A percentile compares a stretch with the other conserved stretches of the same genome.
Evolutionary conservation across 345 rosid genomes (phyloP).

Genomic region (Linum usitatissimum): DNA sequence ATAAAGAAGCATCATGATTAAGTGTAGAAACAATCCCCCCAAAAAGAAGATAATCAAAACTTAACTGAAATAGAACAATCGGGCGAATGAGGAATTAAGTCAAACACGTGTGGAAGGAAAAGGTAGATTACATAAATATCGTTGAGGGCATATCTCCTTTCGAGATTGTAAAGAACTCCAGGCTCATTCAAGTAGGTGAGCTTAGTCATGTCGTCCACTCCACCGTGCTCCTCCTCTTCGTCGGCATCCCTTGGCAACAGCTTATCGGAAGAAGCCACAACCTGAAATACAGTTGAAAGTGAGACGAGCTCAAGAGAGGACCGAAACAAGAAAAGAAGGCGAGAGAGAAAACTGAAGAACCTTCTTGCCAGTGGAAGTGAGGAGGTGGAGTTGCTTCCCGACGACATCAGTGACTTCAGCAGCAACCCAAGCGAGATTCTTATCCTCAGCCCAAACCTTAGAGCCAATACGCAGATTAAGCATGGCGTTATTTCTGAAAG

Average conservation of each 20-base stretch:
- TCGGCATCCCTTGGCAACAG: constrained; percentile 60
- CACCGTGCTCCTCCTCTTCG: constrained; percentile 83
- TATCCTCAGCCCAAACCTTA: constrained; percentile 83
- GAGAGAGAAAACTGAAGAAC: constrained; percentile 16
- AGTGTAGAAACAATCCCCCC: neutral
- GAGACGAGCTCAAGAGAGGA: neutral
- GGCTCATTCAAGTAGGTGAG: constrained; percentile 92
- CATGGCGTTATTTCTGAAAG: constrained; percentile 28
- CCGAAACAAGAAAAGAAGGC: neutral
- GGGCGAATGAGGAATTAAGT: neutral
- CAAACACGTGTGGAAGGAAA: neutral
- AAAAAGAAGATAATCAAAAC: neutral
- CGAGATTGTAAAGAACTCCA: constrained; percentile 79
- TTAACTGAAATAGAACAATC: neutral
- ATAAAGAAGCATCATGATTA: neutral
- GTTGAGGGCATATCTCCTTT: constrained; percentile 80
- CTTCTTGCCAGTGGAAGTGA: constrained; percentile 50
- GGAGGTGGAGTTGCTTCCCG: constrained; percentile 44
- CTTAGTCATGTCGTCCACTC: constrained; percentile 98
- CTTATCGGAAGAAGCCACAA: constrained; percentile 39
- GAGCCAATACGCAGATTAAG: constrained; percentile 50
- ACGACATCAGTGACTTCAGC: constrained; percentile 48
- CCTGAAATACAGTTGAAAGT: constrained; percentile 25
- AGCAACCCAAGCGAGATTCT: constrained; percentile 68
- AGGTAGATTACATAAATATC: constrained; percentile 77